Percentiles rank a stretch among this genome's conserved stretches.
Evolutionary conservation across 805 yeast species (phyloP).

Genomic region (Yarrowia divulgata): DNA sequence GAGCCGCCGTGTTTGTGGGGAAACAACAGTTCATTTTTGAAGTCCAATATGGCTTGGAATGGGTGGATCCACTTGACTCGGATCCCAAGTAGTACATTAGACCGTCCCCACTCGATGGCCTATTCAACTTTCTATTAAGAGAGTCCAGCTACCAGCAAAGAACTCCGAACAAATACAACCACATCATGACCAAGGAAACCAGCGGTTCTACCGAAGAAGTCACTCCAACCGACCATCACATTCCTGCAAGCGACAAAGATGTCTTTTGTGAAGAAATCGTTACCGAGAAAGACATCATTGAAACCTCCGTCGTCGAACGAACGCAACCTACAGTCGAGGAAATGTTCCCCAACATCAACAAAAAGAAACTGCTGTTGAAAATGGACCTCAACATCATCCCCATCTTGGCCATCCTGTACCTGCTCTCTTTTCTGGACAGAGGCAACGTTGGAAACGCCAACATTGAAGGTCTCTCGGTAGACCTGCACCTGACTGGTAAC

Average conservation of each 20-base stretch:
- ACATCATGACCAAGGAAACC: too few species aligned
- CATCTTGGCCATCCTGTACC: background rate
- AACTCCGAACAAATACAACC: too few species aligned
- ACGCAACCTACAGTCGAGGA: background rate
- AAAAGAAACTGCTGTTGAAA: background rate
- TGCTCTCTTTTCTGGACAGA: background rate
- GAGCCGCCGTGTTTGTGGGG: background rate
- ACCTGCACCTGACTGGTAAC: background rate
- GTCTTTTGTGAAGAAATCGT: background rate
- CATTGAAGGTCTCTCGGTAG: background rate
- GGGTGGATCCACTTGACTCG: too few species aligned
- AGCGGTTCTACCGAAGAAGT: background rate
- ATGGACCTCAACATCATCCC: slow-evolving; percentile 6
- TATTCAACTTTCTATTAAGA: too few species aligned
- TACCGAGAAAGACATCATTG: background rate
- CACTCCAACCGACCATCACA: background rate
- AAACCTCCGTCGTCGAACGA: background rate
- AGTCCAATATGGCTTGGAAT: too few species aligned
- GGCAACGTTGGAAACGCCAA: slow-evolving; percentile 2
- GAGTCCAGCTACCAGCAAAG: too few species aligned
- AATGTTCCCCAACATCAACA: background rate
- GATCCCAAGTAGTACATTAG: too few species aligned
- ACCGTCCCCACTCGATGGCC: too few species aligned
- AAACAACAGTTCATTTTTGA: too few species aligned
- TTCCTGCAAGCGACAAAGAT: background rate